A percentile compares a stretch with the other conserved stretches of the same genome.
These are phyloP conservation scores for Tetrahymena malaccensis DNA, from an alignment of 73 alveolate genomes.

Conservation along the genomic window DNA sequence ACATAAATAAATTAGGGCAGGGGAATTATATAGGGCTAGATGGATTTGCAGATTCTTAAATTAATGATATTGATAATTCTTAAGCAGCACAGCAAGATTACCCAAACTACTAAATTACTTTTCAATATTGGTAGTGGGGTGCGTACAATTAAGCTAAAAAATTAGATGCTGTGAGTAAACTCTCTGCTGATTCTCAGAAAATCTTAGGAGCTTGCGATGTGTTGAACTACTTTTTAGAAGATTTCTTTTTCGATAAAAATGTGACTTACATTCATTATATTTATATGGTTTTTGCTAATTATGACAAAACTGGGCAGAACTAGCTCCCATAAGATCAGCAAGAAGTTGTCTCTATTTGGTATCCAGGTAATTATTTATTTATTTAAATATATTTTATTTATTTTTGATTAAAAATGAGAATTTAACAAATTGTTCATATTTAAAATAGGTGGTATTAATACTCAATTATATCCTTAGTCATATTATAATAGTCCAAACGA, in stretches of 20 bases:
- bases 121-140: not conserved
- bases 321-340: not conserved
- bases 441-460: not conserved
- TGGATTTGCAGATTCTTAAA: not conserved
- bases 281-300: not conserved
- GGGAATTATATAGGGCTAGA: not conserved
- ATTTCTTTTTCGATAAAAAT: not conserved
- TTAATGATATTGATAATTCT: not conserved
- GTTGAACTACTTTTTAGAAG: not conserved
- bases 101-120: not conserved
- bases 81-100: not conserved
- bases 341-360: not conserved
- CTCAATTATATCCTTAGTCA: not conserved
- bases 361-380: not conserved
- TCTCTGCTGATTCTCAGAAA: not conserved
- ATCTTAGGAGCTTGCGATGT: not conserved
- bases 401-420: no score
- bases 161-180: not conserved
- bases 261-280: not conserved
- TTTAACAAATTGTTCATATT: not conserved
- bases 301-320: not conserved
- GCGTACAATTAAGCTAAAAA: not conserved
- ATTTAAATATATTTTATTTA: no score
- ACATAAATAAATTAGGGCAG: not conserved
- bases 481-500: not conserved